Conservation (phyloP, 1,284 basidiomycete species). For the Sphagnurus paluster region DNA sequence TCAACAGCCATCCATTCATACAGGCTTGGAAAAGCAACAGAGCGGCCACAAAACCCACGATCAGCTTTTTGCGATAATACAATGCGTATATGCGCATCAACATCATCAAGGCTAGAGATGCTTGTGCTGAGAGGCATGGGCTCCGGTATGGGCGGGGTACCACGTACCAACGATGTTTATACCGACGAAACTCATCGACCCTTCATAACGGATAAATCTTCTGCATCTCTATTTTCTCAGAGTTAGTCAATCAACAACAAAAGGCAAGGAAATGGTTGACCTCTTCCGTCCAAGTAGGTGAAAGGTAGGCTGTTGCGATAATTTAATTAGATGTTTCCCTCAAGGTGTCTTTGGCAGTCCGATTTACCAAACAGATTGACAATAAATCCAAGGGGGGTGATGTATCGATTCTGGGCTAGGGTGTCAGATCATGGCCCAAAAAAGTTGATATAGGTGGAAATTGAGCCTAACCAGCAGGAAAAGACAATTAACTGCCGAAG, state of each 20-base stretch:
- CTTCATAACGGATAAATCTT: conserved; percentile 53
- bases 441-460: not conserved
- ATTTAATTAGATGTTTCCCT: too few species aligned
- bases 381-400: conserved; percentile 46
- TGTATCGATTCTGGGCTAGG: conserved; percentile 45
- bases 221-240: conserved; percentile 34
- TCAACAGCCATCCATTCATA: conserved; percentile 50
- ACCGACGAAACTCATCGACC: conserved; percentile 50
- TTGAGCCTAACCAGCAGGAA: conserved; percentile 37
- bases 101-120: conserved; percentile 53
- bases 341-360: too few species aligned
- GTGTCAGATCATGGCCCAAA: not conserved
- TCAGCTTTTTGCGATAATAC: conserved; percentile 39
- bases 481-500: conserved; percentile 36
- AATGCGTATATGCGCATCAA: conserved; percentile 50
- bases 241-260: not conserved
- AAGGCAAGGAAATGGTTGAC: conserved; percentile 25
- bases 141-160: too few species aligned
- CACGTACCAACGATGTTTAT: conserved; percentile 46
- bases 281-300: conserved; percentile 29
- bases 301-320: conserved; percentile 34
- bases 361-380: conserved; percentile 43
- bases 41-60: conserved; percentile 31
- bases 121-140: too few species aligned
- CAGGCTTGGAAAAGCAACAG: conserved; percentile 42